These are phyloP conservation scores for Fusarium sp. DNA, from an alignment of 2,329 filamentous ascomycete species.

Conservation along the genomic window DNA sequence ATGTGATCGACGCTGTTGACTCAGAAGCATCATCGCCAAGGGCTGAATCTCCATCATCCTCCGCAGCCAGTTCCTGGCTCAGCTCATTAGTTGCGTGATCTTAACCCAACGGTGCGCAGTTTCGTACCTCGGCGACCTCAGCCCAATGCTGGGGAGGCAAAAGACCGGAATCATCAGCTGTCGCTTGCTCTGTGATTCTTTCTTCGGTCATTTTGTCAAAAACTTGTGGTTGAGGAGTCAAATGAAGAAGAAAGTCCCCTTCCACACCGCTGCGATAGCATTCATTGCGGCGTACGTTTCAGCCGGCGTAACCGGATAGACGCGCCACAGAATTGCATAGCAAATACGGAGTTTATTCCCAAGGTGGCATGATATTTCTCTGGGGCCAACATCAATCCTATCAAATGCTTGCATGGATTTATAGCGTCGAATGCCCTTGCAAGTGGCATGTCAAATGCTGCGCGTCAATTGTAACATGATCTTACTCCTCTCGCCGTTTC, in stretches of 20 bases:
- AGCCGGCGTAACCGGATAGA: neutral
- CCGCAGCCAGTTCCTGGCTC: slow-evolving; percentile 15
- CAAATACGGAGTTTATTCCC: neutral
- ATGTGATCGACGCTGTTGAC: slow-evolving; percentile 30
- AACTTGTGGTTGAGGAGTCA: neutral
- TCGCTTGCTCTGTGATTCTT: neutral
- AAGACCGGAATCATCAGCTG: slow-evolving; percentile 3
- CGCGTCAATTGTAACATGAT: neutral
- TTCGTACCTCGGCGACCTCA: slow-evolving; percentile 30
- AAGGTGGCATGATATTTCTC: neutral
- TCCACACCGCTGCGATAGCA: neutral
- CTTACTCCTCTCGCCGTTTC: too few relatives aligned
- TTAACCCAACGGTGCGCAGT: too few relatives aligned
- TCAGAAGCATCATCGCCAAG: slow-evolving; percentile 6
- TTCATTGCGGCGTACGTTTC: neutral
- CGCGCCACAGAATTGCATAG: neutral
- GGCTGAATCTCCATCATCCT: slow-evolving; percentile 23
- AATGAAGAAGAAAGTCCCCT: neutral
- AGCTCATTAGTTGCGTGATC: neutral
- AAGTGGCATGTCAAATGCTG: neutral
- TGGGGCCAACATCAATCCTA: neutral
- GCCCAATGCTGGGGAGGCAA: slow-evolving; percentile 37
- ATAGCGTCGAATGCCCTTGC: neutral
- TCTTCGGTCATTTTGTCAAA: neutral
- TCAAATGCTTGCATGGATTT: neutral